Conservation (phyloP, 805 yeast species). For the Kregervanrija pseudodelftensis region DNA sequence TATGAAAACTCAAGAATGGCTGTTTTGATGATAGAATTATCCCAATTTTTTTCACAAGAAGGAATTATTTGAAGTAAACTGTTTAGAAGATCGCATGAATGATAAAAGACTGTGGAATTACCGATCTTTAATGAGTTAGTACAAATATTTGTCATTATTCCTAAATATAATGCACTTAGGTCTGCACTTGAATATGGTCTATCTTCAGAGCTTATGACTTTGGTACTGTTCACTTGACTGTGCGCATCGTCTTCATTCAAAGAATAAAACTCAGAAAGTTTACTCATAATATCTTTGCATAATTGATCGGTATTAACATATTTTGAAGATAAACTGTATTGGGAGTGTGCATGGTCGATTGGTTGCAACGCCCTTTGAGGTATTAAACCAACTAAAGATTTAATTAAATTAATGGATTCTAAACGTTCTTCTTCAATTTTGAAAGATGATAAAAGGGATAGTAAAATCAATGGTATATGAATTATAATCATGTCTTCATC, state of each 20-base stretch:
- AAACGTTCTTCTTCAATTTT: constrained; percentile 28
- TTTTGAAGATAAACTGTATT: constrained; percentile 5
- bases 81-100: constrained; percentile 29
- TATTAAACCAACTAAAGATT: constrained; percentile 41
- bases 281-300: constrained; percentile 4
- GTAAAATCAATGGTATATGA: constrained; percentile 67
- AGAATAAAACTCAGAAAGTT: constrained; percentile 14
- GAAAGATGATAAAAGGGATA: constrained; percentile 20
- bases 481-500: constrained; percentile 81
- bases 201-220: neutral
- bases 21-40: constrained; percentile 20
- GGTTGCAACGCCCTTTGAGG: constrained; percentile 63
- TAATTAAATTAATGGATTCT: constrained; percentile 35
- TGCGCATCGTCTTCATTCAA: no score
- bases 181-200: constrained; percentile 39
- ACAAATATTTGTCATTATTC: constrained; percentile 21
- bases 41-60: constrained; percentile 23
- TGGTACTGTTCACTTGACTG: no score
- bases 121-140: constrained; percentile 9
- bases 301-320: constrained; percentile 10
- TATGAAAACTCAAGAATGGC: constrained; percentile 19
- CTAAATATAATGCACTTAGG: constrained; percentile 34
- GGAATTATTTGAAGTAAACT: constrained; percentile 42
- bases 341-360: constrained; percentile 33
- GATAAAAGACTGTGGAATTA: constrained; percentile 20